Evolutionary conservation across 139 green algal genomes (phyloP).

Genomic region (Mychonastes homosphaera): DNA sequence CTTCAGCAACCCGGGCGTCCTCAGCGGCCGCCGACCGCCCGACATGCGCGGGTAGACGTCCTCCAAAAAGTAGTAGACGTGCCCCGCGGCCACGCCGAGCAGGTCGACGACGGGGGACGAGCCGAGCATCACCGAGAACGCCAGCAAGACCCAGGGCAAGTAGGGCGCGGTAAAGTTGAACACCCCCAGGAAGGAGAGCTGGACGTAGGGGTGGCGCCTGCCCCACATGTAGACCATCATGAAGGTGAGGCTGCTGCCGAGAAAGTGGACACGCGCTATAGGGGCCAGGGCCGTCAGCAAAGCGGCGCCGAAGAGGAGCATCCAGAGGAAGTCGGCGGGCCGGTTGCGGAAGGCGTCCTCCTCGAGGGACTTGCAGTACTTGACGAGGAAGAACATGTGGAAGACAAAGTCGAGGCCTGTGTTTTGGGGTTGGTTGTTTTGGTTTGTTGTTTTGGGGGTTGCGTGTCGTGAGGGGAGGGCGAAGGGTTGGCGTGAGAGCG

Average conservation of each 20-base stretch:
- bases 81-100: constrained; percentile 82
- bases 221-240: constrained; percentile 99
- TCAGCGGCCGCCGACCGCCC: constrained; percentile 51
- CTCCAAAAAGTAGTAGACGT: constrained; percentile 96
- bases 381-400: constrained; percentile 99
- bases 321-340: constrained; percentile 94
- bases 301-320: constrained; percentile 82
- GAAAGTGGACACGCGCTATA: constrained; percentile 92
- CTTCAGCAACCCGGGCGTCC: constrained; percentile 62
- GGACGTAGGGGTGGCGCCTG: constrained; percentile 78
- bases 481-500: no score
- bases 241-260: constrained; percentile 91
- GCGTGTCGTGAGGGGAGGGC: no score
- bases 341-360: constrained; percentile 89
- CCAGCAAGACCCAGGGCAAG: constrained; percentile 95
- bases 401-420: constrained; percentile 97
- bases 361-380: constrained; percentile 93
- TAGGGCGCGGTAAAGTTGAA: constrained; percentile 99
- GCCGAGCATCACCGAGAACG: constrained; percentile 86
- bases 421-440: background rate
- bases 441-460: no score
- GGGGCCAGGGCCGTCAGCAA: constrained; percentile 71
- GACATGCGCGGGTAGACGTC: constrained; percentile 95
- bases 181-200: constrained; percentile 91
- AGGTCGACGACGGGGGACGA: constrained; percentile 79